Base-by-base conservation (phyloP, 2,329 filamentous ascomycete species). In the Colletotrichum tabaci region DNA sequence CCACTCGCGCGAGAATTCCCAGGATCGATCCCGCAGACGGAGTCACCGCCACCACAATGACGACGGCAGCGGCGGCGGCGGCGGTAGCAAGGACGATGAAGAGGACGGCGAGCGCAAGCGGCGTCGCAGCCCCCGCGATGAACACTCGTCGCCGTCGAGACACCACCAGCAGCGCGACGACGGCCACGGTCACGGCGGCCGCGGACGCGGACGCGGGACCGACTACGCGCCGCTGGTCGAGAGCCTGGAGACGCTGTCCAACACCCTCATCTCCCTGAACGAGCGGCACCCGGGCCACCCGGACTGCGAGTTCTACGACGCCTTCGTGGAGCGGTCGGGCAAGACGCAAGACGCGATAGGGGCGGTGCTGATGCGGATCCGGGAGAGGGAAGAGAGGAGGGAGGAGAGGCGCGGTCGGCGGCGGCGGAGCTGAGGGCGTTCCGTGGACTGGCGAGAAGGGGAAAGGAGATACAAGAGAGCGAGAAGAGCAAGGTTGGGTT, bases 241-340 rank as follows among this genome's bases (percentile, higher is more conserved):
- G 6, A 52, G 60, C 42, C n/a, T 74, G 49, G 73, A 73, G 61
- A 64, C 52, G 10, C 56, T 74, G 21, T 73, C 73, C 21, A 66
- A 67, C 13, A 57, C 71, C 13, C 42, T 74, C 46, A 71, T 63
- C 15, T 73, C 67, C 3, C 46, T 74, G 18, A 73, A 73, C 56
- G 73, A 63, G 50, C 60, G 66, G 8, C 66, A 73, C 18, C 53
- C 71, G 13, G 67, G 60, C 13, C 73, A 74, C 12, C 53, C 60
- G 21, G 67, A 67, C 40, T 74, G 73, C 35, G 71, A 73, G 49
- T 74, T 73, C 21, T 73, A 74, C 56, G 63, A 73, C 4, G 60
- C 64, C 18, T 74, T 74, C 21, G 47, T 65, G 49, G 73, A 73
- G 55, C 49, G 63, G 7, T 73, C 71, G n/a, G 71, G 55, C 0